Base-by-base conservation (phyloP, 441 rosid species). In the Gossypium gossypioides region DNA sequence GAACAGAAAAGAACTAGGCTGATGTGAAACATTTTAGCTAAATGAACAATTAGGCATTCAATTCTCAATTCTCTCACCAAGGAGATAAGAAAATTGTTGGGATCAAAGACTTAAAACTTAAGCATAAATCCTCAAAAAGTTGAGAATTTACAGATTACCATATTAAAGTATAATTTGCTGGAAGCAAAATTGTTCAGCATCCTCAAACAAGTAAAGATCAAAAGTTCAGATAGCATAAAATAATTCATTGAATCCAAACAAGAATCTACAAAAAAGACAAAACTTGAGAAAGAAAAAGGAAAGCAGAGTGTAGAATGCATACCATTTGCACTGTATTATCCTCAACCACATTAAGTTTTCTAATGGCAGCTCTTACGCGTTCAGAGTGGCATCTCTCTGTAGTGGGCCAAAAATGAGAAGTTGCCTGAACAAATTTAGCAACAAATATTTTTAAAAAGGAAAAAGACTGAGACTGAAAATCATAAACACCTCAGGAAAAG, bases 241-340 rank as follows among this genome's bases (percentile, higher is more conserved):
- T 16, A 29, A 48, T 34, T 48, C 42, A 67, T 8, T 25, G 42
- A 67, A 48, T 25, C 58, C 25, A 27, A 67, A 50, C 71, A 54
- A 54, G 61, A 54, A 54, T 52, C 48, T 16, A 51, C 46, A 9
- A 40, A 40, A 13, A 42, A 42, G 46, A 42, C 46, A 42, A 9
- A 42, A 42, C 46, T 42, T 9, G 72, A 6, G 61, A 10, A 51
- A 69, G 15, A 13, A 57, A 42, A 24, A 19, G 52, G 56, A 59
- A 58, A 44, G 64, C 52, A 71, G 15, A 42, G 42, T 12, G 48
- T 25, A 16, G 25, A 59, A 71, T 71, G 51, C 73, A 15, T 82
- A 91, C 97, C 99, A 84, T 81, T 69, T 80, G 64, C 51, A 74
- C 40, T 69, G 81, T 79, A 71, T 82, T 74, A 69, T 81, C 79